phyloP scores from a whole-genome alignment of 805 yeast genomes.

The Candida succiphila region DNA sequence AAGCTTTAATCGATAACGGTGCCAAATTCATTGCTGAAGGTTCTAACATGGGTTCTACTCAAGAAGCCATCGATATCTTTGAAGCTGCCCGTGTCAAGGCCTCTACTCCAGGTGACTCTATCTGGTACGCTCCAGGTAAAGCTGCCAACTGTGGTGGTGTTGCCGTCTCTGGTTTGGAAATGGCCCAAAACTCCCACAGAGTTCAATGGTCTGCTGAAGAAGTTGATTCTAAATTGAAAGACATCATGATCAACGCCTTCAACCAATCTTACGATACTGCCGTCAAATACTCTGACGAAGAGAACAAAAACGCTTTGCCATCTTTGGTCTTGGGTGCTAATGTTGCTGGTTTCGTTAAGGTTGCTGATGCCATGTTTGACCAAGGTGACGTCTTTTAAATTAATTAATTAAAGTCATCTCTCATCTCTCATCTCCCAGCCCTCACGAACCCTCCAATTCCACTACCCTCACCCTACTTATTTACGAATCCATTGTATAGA shows the following conservation, averaged over 20 bases:
- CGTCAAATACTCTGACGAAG: constrained; percentile 62
- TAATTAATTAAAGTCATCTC: no score
- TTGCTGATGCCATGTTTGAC: constrained; percentile 96
- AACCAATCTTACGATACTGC: constrained; percentile 89
- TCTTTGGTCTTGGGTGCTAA: constrained; percentile 98
- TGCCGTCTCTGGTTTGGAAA: constrained; percentile 95
- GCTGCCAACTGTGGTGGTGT: constrained; percentile 99
- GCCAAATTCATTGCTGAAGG: constrained; percentile 95
- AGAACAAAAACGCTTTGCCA: constrained; percentile 62
- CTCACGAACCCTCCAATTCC: no score
- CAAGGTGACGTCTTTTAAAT: constrained; percentile 71
- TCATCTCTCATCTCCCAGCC: no score
- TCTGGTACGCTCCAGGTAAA: constrained; percentile 99
- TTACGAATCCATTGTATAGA: no score
- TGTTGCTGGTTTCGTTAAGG: constrained; percentile 98
- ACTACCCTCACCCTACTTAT: no score
- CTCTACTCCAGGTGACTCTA: constrained; percentile 36
- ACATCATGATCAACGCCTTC: constrained; percentile 89
- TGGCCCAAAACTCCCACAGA: constrained; percentile 99
- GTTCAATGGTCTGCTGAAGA: constrained; percentile 84
- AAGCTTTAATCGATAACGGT: constrained; percentile 87
- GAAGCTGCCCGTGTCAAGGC: constrained; percentile 66
- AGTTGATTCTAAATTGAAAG: constrained; percentile 85
- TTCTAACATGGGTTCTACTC: constrained; percentile 98
- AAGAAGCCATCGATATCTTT: constrained; percentile 91